phyloP scores from a whole-genome alignment of 306 rosid genomes.

The Corylus avellana region DNA sequence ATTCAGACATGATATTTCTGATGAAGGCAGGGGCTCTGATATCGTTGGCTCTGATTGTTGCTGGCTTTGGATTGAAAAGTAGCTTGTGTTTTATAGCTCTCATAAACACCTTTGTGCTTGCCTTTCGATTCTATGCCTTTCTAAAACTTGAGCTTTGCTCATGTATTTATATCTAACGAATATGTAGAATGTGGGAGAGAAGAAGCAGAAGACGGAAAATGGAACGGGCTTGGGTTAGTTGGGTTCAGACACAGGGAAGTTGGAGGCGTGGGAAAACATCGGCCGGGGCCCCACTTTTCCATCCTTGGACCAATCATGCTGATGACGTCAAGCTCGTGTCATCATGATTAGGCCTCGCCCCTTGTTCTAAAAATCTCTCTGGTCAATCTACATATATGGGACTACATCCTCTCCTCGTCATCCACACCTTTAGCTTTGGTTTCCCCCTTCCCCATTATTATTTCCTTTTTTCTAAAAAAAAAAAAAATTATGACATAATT shows the following conservation, averaged over 20 bases:
- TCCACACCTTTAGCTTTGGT: not conserved
- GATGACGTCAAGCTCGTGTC: slow-evolving; percentile 41
- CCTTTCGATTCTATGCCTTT: not conserved
- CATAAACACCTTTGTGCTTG: not conserved
- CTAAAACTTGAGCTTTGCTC: not conserved
- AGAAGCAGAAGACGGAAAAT: not conserved
- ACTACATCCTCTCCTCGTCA: no score
- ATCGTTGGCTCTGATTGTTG: slow-evolving; percentile 1
- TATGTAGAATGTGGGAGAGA: not conserved
- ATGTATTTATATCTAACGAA: slow-evolving; percentile 6
- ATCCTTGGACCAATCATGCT: slow-evolving; percentile 25
- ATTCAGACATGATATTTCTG: slow-evolving; percentile 43
- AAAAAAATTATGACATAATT: no score
- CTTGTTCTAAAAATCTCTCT: not conserved
- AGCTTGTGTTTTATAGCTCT: slow-evolving; percentile 16
- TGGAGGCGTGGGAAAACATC: slow-evolving; percentile 21
- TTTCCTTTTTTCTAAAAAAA: no score
- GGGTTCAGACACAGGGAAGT: slow-evolving; percentile 5
- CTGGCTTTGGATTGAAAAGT: not conserved
- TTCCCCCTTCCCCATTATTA: no score
- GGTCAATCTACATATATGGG: not conserved
- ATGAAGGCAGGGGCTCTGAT: slow-evolving; percentile 1
- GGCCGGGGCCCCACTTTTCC: slow-evolving; percentile 32
- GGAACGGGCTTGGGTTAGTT: slow-evolving; percentile 7
- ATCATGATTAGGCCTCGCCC: slow-evolving; percentile 22